These are phyloP conservation scores for Cryptosporidium parvum DNA, from an alignment of 169 alveolate genomes.

Conservation along the genomic window DNA sequence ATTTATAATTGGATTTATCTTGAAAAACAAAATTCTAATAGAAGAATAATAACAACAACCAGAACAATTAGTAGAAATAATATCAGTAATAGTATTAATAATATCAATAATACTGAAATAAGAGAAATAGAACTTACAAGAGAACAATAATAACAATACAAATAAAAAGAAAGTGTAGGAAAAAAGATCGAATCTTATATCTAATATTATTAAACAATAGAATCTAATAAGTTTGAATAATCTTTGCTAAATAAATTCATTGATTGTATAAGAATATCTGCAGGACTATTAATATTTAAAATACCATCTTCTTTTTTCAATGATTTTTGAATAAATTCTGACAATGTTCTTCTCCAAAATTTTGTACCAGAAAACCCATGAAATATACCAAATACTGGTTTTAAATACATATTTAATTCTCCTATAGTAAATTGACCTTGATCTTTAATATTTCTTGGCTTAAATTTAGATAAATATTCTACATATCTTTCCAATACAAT, in stretches of 20 bases:
- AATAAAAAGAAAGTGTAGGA: too few relatives aligned
- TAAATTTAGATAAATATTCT: slow-evolving; percentile 28
- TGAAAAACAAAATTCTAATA: neutral
- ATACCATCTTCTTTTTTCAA: neutral
- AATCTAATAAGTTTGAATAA: slow-evolving; percentile 1
- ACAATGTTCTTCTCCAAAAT: slow-evolving; percentile 40
- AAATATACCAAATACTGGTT: slow-evolving; percentile 85
- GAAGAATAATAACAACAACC: neutral
- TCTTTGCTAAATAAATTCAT: slow-evolving; percentile 17
- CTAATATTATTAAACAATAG: too few relatives aligned
- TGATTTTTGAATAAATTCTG: neutral
- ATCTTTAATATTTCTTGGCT: slow-evolving; percentile 78
- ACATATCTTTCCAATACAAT: slow-evolving; percentile 80
- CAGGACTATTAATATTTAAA: neutral
- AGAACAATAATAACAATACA: neutral
- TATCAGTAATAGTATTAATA: too few relatives aligned
- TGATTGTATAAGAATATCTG: neutral
- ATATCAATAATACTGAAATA: too few relatives aligned
- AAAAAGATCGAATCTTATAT: too few relatives aligned
- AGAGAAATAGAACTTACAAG: neutral
- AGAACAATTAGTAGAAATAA: too few relatives aligned
- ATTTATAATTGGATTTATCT: slow-evolving; percentile 5
- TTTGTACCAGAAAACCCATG: slow-evolving; percentile 84
- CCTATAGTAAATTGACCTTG: slow-evolving; percentile 37
- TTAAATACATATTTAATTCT: slow-evolving; percentile 73